Evolutionary conservation across 176 grass and related monocot genomes (phyloP), one percentile per base, ranked within the genome.

Genomic region (Eremochloa ophiuroides): DNA sequence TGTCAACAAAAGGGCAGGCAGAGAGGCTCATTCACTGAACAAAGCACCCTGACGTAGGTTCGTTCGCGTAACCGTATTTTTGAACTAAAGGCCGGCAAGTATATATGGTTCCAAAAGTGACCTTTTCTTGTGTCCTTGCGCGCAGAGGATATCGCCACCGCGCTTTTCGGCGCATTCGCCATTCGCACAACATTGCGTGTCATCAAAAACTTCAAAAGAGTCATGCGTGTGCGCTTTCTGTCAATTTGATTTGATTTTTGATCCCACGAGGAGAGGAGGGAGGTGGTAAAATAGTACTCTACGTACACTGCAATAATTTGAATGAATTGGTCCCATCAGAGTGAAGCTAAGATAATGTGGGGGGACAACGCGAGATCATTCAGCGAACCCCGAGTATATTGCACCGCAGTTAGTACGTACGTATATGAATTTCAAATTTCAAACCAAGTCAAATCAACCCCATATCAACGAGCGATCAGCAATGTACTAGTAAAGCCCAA

Each of bases 341-440:
- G 30, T n/a, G 37, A 71, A 6, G 10, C 4, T 10, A 34, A 17
- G 2, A 23, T 1, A 62, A 48, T 5, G 64, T 25, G 73, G 64
- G 35, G 65, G 35, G 34, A 68, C 65, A 69, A 42, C 10, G 67
- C n/a, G 67, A 71, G 39, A 44, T 14, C 68, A 10, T 17, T 28
- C 68, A 2, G 7, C 25, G 29, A 29, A 73, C 8, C 70, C 70
- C 27, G 10, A 22, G 42, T 47, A 43, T 73, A 30, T 28, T 22
- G 44, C 10, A 4, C 30, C 25, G 67, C 22, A 6, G 58, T 29
- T 12, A 25, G 23, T 61, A 9, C 11, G 10, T 22, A 25, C 26
- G 16, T 10, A 13, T 22, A 17, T 26, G 62, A 6, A 42, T 74
- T 74, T 66, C 28, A 75, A 88, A 62, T 80, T 69, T 88, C 30